Evolutionary conservation across 306 rosid species (phyloP).

Genomic region (Biancaea sappan): DNA sequence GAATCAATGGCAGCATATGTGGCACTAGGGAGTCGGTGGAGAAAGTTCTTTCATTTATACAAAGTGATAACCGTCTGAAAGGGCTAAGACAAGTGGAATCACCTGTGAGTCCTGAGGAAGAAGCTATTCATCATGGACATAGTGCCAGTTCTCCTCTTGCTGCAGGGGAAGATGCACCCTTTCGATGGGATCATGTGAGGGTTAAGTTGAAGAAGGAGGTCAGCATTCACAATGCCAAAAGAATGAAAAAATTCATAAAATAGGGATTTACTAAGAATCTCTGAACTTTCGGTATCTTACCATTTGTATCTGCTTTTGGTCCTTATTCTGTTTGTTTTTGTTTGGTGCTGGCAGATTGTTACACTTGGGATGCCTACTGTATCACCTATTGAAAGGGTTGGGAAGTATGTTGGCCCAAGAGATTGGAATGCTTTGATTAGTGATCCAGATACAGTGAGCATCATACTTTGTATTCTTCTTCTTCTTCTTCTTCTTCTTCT

Average conservation of each 20-base stretch:
- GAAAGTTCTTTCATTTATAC: slow-evolving; percentile 69
- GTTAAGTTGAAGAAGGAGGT: slow-evolving; percentile 98
- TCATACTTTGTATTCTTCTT: slow-evolving; percentile 4
- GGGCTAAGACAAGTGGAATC: slow-evolving; percentile 80
- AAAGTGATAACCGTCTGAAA: slow-evolving; percentile 59
- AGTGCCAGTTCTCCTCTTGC: slow-evolving; percentile 83
- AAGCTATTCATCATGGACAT: slow-evolving; percentile 91
- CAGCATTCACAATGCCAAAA: not conserved
- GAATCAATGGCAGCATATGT: slow-evolving; percentile 94
- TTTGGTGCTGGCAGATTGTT: slow-evolving; percentile 69
- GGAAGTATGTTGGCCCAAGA: slow-evolving; percentile 74
- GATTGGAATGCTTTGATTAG: slow-evolving; percentile 86
- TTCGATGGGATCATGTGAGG: slow-evolving; percentile 97
- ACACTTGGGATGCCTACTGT: slow-evolving; percentile 85
- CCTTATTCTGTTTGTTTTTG: slow-evolving; percentile 4
- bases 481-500: slow-evolving; percentile 13
- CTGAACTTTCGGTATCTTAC: not conserved
- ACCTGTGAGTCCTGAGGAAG: slow-evolving; percentile 92
- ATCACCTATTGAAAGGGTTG: slow-evolving; percentile 81
- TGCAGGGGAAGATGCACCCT: slow-evolving; percentile 89
- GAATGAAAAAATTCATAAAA: slow-evolving; percentile 18
- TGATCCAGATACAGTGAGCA: slow-evolving; percentile 79
- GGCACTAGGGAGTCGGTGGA: slow-evolving; percentile 77
- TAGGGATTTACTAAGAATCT: not conserved
- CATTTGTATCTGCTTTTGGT: slow-evolving; percentile 7